Percentiles rank a stretch among this genome's conserved stretches.
phyloP scores from a whole-genome alignment of 306 rosid species.

The Quillaja saponaria region DNA sequence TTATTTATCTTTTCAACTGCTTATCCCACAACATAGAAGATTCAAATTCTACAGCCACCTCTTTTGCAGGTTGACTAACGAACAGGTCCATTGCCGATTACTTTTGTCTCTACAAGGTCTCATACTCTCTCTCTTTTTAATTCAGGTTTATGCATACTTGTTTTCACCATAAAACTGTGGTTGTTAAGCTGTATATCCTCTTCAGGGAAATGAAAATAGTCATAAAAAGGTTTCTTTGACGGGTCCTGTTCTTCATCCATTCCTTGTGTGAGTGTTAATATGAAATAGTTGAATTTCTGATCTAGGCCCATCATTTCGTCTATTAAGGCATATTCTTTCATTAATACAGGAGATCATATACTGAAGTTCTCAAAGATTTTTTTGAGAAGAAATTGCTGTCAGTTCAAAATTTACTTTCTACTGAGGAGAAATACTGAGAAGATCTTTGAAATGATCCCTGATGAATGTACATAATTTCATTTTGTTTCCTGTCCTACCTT shows the following conservation, averaged over 20 bases:
- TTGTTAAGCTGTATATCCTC: slow-evolving; percentile 25
- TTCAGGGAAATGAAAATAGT: slow-evolving; percentile 90
- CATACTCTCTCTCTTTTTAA: neutral
- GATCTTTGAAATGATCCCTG: slow-evolving; percentile 80
- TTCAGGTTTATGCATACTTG: slow-evolving; percentile 14
- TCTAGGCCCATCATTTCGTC: slow-evolving; percentile 29
- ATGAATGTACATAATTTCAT: slow-evolving; percentile 53
- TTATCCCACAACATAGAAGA: neutral
- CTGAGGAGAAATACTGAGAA: slow-evolving; percentile 80
- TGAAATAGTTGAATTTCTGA: slow-evolving; percentile 22
- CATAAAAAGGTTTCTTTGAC: slow-evolving; percentile 72
- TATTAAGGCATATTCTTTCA: slow-evolving; percentile 26
- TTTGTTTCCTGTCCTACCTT: neutral
- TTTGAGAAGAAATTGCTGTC: slow-evolving; percentile 70
- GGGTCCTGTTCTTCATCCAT: slow-evolving; percentile 71
- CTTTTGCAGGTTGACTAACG: slow-evolving; percentile 71
- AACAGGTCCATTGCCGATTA: slow-evolving; percentile 82
- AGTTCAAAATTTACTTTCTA: slow-evolving; percentile 65
- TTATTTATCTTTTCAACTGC: slow-evolving; percentile 4
- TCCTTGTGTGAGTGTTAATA: slow-evolving; percentile 63
- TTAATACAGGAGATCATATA: slow-evolving; percentile 71
- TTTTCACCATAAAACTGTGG: neutral
- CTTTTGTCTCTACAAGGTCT: slow-evolving; percentile 84
- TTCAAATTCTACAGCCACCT: slow-evolving; percentile 20
- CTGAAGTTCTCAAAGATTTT: slow-evolving; percentile 63